These are phyloP conservation scores for Periconia macrospinosa DNA, from an alignment of 2,329 filamentous ascomycete genomes.

Conservation along the genomic window DNA sequence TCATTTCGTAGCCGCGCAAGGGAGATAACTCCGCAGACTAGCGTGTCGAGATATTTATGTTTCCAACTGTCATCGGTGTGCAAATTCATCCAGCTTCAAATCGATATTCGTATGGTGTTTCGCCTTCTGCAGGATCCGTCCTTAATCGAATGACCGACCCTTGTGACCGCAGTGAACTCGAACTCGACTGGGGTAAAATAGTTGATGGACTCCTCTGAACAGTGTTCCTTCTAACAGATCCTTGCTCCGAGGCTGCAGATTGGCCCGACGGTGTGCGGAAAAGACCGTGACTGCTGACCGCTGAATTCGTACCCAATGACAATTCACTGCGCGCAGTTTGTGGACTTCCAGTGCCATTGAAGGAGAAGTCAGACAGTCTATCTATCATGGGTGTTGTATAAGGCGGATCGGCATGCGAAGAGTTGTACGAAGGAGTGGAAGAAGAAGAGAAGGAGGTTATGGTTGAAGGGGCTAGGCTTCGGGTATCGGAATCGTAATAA, in stretches of 20 bases:
- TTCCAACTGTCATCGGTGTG: neutral
- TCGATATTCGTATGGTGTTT: slow-evolving; percentile 37
- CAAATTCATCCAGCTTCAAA: slow-evolving; percentile 20
- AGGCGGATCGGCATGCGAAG: slow-evolving; percentile 24
- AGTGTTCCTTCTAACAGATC: slow-evolving; percentile 23
- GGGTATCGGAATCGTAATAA: slow-evolving; percentile 28
- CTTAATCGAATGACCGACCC: slow-evolving; percentile 25
- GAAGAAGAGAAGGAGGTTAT: slow-evolving; percentile 12
- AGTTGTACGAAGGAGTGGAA: slow-evolving; percentile 15
- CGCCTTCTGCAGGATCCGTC: slow-evolving; percentile 28
- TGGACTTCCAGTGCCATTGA: slow-evolving; percentile 20
- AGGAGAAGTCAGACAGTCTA: slow-evolving; percentile 22
- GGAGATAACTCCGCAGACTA: neutral
- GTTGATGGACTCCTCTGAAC: slow-evolving; percentile 32
- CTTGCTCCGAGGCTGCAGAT: slow-evolving; percentile 27
- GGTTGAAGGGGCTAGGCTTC: slow-evolving; percentile 36
- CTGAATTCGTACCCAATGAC: slow-evolving; percentile 2
- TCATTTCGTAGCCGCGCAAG: neutral
- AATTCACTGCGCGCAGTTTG: slow-evolving; percentile 34
- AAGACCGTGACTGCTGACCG: slow-evolving; percentile 11
- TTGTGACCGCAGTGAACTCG: slow-evolving; percentile 28
- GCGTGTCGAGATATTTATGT: neutral
- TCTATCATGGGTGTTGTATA: slow-evolving; percentile 33
- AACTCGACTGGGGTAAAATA: slow-evolving; percentile 30
- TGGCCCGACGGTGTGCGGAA: slow-evolving; percentile 24